These are phyloP conservation scores for Alternaria infectoria DNA, from an alignment of 2,329 filamentous ascomycete species.

Conservation along the genomic window DNA sequence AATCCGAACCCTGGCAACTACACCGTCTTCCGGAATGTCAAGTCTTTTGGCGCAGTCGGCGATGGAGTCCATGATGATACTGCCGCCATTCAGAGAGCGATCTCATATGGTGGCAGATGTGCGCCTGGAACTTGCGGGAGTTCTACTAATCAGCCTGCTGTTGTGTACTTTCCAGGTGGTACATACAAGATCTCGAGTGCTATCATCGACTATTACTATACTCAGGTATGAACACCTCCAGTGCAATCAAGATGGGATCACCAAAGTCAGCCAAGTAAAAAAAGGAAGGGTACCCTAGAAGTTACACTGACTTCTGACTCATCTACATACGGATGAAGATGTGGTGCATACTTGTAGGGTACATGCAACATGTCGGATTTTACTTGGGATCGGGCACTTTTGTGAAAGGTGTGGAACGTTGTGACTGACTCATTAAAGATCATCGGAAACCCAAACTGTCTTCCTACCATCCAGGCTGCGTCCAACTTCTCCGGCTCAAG, in stretches of 20 bases:
- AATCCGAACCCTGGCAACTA: conserved; percentile 48
- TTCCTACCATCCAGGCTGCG: conserved; percentile 62
- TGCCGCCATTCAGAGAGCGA: conserved; percentile 58
- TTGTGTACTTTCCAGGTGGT: conserved; percentile 65
- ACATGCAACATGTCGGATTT: background rate
- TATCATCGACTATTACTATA: conserved; percentile 69
- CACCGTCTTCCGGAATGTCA: conserved; percentile 52
- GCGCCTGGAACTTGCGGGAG: conserved; percentile 50
- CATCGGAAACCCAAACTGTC: conserved; percentile 64
- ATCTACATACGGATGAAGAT: background rate
- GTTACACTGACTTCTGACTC: background rate
- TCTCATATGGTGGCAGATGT: conserved; percentile 50
- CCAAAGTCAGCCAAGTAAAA: background rate
- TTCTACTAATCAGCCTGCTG: conserved; percentile 59
- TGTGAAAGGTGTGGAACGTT: background rate
- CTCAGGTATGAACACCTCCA: conserved; percentile 48
- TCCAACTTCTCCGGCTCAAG: conserved; percentile 53
- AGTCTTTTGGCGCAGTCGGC: conserved; percentile 50
- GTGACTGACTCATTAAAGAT: conserved; percentile 42
- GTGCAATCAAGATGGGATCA: background rate
- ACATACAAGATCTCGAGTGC: conserved; percentile 64
- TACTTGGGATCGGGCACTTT: background rate
- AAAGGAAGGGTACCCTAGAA: background rate
- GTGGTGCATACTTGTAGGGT: background rate
- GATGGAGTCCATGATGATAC: conserved; percentile 54